Base-by-base conservation (phyloP, 768 basidiomycete species). In the Cubamyces lactineus region DNA sequence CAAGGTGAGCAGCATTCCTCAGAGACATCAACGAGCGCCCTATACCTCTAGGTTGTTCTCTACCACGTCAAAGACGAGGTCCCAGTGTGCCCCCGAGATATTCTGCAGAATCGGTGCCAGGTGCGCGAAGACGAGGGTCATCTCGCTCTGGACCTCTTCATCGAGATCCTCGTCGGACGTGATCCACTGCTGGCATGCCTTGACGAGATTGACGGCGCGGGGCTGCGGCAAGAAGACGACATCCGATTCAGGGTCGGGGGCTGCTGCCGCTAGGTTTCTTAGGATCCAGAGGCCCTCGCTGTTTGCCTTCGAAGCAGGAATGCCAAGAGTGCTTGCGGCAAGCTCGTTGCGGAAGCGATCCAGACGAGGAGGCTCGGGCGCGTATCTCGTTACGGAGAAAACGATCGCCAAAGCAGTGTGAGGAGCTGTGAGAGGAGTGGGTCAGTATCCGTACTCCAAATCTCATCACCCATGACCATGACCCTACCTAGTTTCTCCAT, bases 51-150 rank as follows among this genome's bases (percentile, higher is more conserved):
- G 78, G 68, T 91, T 92, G 61, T 81, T 90, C 73, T 96, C 95
- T 13, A 96, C 70, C 16, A 98, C 74, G 70, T 98, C 95, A 72
- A 92, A 96, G 5, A 95, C 85, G 38, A 95, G 83, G 51, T 93
- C 91, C 97, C 97, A 99, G 73, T 98, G 97, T 0, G 82, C 78
- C 0, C 96, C 97, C 15, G 86, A 79, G 1, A 96, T 80, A 69
- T 86, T 91, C 74, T 98, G 94, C 61, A 98, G 75, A 56, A 98
- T 89, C 2, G 96, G 95, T 1, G 87, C 92, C 1, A 98, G 78
- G 58, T 89, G 80, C 46, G 81, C 75, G 70, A 93, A 92, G 3
- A 97, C 72, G 62, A 86, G 73, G 7, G 90, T 86, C 78, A 96
- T 86, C 55, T 81, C 84, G 60, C 84, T 86, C 71, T 97, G 91